A percentile compares a stretch with the other conserved stretches of the same genome.
Evolutionary conservation across 345 rosid genomes (phyloP).

Genomic region (Lepidium africanum): DNA sequence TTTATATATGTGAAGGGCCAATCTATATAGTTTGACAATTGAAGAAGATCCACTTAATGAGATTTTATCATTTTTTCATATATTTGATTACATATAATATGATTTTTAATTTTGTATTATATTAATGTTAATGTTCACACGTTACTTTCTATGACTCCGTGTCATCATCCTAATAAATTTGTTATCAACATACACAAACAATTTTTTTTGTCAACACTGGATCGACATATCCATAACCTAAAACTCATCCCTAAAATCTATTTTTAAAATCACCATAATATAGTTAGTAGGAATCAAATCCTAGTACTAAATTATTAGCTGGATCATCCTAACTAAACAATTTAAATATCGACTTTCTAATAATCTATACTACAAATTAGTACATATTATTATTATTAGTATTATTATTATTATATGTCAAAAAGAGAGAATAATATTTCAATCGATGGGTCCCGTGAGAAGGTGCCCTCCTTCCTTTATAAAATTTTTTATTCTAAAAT

Average conservation of each 20-base stretch:
- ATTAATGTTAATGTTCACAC: constrained; percentile 24
- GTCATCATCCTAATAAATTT: constrained; percentile 20
- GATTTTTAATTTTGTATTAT: background rate
- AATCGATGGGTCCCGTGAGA: constrained; percentile 24
- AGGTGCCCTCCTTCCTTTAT: constrained; percentile 21
- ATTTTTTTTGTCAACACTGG: no score
- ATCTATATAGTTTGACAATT: constrained; percentile 15
- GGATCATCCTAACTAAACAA: no score
- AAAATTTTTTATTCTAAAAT: background rate
- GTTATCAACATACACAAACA: constrained; percentile 7
- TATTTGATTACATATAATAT: background rate
- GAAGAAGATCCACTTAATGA: constrained; percentile 2
- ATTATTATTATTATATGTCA: background rate
- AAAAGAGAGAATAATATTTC: constrained; percentile 25
- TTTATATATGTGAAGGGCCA: background rate
- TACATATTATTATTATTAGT: background rate
- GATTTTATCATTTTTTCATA: constrained; percentile 11
- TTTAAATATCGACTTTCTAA: constrained; percentile 15
- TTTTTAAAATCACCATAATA: no score
- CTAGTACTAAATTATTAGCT: no score
- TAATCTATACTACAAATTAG: constrained; percentile 6
- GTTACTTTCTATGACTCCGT: constrained; percentile 19
- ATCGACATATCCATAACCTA: no score
- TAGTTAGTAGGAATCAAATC: no score
- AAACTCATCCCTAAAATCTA: no score